A percentile compares a stretch with the other conserved stretches of the same genome.
phyloP scores from a whole-genome alignment of 495 filamentous ascomycete species.

The Talaromyces nanjingensis region DNA sequence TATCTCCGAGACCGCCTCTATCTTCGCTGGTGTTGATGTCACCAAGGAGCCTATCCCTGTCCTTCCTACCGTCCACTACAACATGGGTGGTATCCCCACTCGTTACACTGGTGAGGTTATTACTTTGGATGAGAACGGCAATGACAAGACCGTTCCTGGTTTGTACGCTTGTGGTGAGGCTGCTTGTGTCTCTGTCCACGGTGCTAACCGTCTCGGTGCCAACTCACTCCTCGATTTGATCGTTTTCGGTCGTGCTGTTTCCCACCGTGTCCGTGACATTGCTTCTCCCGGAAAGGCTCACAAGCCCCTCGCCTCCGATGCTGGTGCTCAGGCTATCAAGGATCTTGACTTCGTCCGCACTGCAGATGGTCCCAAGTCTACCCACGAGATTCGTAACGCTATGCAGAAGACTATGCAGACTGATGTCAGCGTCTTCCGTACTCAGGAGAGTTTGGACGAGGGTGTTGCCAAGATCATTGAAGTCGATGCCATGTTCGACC shows the following conservation, averaged over 20 bases:
- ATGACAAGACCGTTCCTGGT: conserved; percentile 90
- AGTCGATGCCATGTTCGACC: conserved; percentile 70
- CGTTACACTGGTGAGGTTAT: conserved; percentile 95
- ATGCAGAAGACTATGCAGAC: conserved; percentile 99
- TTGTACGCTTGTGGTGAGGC: conserved; percentile 96
- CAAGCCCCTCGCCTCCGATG: conserved; percentile 69
- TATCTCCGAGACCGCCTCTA: conserved; percentile 95
- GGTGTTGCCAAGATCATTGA: conserved; percentile 73
- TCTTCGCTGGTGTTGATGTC: conserved; percentile 95
- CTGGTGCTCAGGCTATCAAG: conserved; percentile 78
- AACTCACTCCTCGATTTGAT: conserved; percentile 97
- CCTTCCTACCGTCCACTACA: conserved; percentile 96
- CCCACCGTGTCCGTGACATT: conserved; percentile 89
- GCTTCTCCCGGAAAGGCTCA: conserved; percentile 72
- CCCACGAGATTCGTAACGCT: conserved; percentile 75
- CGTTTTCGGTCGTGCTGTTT: conserved; percentile 94
- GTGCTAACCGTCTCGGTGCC: conserved; percentile 93
- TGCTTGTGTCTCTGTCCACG: conserved; percentile 94
- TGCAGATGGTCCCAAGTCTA: conserved; percentile 76
- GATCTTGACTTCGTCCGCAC: conserved; percentile 81
- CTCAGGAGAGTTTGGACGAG: conserved; percentile 80
- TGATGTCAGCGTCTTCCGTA: conserved; percentile 95
- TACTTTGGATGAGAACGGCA: conserved; percentile 70
- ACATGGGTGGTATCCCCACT: conserved; percentile 98
- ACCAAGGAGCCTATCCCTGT: conserved; percentile 95